Conservation (phyloP, 352 stramenopile genomes). For the Globisporangium canariense region DNA sequence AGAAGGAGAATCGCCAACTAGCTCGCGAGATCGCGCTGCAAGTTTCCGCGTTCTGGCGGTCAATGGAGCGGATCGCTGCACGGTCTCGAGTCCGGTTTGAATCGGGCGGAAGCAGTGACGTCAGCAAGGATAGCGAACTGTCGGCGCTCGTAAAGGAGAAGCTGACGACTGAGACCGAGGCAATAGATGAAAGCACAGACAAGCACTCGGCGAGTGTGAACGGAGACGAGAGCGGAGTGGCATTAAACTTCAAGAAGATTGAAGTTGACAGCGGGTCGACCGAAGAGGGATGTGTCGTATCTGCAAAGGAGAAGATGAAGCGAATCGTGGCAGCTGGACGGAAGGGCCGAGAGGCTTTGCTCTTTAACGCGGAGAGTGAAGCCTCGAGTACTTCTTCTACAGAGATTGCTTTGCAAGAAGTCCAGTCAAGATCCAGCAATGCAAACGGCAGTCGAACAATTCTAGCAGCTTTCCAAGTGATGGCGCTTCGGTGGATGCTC, state of each 20-base stretch:
- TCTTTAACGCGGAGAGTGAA: constrained; percentile 1
- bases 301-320: constrained; percentile 27
- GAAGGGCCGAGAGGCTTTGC: constrained; percentile 44
- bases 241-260: constrained; percentile 40
- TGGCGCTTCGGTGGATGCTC: constrained; percentile 80
- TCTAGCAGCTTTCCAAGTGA: constrained; percentile 71
- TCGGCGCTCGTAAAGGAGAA: constrained; percentile 1
- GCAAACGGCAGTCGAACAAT: constrained; percentile 32
- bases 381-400: not conserved
- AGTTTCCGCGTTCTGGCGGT: constrained; percentile 79
- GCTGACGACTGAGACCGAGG: constrained; percentile 6
- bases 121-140: constrained; percentile 3
- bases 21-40: constrained; percentile 64
- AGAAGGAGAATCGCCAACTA: constrained; percentile 63
- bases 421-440: constrained; percentile 9
- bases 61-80: constrained; percentile 81
- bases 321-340: constrained; percentile 45
- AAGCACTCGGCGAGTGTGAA: constrained; percentile 1
- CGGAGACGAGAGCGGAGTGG: constrained; percentile 15
- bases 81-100: constrained; percentile 75
- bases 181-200: constrained; percentile 8
- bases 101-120: constrained; percentile 5
- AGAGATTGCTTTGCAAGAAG: constrained; percentile 16
- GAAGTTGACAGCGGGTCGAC: constrained; percentile 21
- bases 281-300: constrained; percentile 8